phyloP scores from a whole-genome alignment of 352 stramenopile genomes.

The Phytophthora europaea region DNA sequence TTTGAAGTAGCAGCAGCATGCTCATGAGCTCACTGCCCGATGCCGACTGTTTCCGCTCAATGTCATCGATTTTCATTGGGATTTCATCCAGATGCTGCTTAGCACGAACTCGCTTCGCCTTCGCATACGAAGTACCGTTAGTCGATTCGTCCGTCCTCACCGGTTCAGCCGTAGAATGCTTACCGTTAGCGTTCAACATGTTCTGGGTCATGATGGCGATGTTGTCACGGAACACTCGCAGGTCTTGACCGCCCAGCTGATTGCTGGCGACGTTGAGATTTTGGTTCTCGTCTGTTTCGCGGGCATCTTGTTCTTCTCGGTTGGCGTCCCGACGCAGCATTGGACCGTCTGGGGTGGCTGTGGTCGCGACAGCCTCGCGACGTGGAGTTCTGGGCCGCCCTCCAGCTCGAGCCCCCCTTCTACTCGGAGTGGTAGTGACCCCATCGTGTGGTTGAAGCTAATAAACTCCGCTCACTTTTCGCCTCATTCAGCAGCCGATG shows the following conservation, averaged over 20 bases:
- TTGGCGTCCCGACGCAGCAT: background rate
- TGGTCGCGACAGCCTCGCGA: background rate
- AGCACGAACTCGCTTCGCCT: background rate
- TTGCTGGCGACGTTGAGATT: background rate
- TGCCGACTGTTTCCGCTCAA: background rate
- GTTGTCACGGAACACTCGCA: slow-evolving; percentile 4
- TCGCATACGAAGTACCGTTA: background rate
- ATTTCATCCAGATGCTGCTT: slow-evolving; percentile 5
- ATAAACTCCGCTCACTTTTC: too few relatives aligned
- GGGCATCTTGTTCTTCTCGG: background rate
- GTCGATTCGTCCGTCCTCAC: background rate
- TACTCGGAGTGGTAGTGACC: background rate
- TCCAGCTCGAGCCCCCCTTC: background rate
- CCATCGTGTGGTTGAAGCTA: too few relatives aligned
- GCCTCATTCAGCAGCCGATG: too few relatives aligned
- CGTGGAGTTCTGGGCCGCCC: background rate
- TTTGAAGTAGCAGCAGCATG: slow-evolving; percentile 7
- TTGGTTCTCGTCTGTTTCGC: background rate
- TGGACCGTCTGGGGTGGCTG: background rate
- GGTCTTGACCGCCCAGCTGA: slow-evolving; percentile 1
- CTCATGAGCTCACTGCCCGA: background rate
- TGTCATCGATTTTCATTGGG: background rate
- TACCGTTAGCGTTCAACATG: slow-evolving; percentile 1
- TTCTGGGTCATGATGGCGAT: background rate
- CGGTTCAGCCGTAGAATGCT: background rate